Evolutionary conservation across 225 moss, liverwort and hornwort genomes (phyloP), one percentile per base, ranked within the genome.

Genomic region (Sphagnum contortum): DNA sequence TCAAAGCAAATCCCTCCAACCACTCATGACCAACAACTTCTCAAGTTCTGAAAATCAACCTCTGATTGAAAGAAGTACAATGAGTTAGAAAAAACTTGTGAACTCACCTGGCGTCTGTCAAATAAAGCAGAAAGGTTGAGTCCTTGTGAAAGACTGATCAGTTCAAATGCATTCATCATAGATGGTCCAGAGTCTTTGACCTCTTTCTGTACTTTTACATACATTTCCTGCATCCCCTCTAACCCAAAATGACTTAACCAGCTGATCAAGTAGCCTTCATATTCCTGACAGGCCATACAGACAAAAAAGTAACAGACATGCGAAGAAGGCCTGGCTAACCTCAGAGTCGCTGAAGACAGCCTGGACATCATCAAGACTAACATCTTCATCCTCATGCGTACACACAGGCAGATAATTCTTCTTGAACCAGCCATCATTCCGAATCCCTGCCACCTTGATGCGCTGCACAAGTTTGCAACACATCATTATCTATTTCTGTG

Each of bases 121-220:
- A 99, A 99, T 29, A 99, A 82, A 48, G 92, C 98, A 56, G 98
- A 91, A 60, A 99, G 93, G 80, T 99, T 93, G 45, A 93, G 93
- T 49, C 98, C 98, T 77, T 93, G 93, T 5, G 98, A 91, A 48
- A 99, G 84, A 68, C 89, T 89, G 14, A 99, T 93, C 44, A 99
- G 93, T 77, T 99, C 89, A 77, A 99, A 99, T 46, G 98, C 98
- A 74, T 99, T 93, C 98, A 99, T 93, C 78, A 91, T 70, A 45
- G 91, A 91, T 14, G 98, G 98, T 50, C 88, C 88, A 14, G 69
- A 59, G 12, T 90, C 96, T 60, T 85, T 81, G 68, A 73, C 68
- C 57, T 84, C 84, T 65, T 64, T 83, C 50, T 79, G 86, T 68
- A 84, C 93, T 63, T 82, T 85, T 12, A 96, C 85, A 71, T 84